These are phyloP conservation scores for Starmerella apicola DNA, from an alignment of 805 yeast species.

Conservation along the genomic window DNA sequence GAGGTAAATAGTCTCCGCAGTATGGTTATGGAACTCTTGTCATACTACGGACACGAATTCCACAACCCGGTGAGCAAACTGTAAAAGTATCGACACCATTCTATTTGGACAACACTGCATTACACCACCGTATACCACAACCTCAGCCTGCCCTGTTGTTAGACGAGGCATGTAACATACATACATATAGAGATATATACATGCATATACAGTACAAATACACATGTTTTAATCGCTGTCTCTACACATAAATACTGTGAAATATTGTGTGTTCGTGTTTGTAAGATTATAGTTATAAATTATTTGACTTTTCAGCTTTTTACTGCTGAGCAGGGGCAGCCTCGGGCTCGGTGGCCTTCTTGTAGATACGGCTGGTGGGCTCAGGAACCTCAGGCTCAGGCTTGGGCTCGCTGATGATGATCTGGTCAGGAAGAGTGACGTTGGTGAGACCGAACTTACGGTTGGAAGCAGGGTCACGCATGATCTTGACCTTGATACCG, in stretches of 20 bases:
- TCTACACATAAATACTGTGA: too few relatives aligned
- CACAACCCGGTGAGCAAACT: conserved; percentile 44
- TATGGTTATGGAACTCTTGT: conserved; percentile 50
- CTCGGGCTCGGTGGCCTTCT: conserved; percentile 2
- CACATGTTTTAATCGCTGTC: too few relatives aligned
- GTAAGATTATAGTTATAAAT: conserved; percentile 1
- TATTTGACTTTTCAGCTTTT: neutral
- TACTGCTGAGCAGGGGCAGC: conserved; percentile 11
- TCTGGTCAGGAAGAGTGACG: conserved; percentile 82
- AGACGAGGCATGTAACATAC: too few relatives aligned
- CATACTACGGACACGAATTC: conserved; percentile 66
- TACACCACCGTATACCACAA: too few relatives aligned
- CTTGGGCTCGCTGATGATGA: conserved; percentile 85
- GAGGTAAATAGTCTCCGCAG: conserved; percentile 49
- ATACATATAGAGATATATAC: neutral
- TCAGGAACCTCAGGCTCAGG: conserved; percentile 51
- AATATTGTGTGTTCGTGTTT: too few relatives aligned
- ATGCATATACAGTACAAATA: too few relatives aligned
- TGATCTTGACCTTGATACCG: conserved; percentile 98
- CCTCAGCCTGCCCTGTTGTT: too few relatives aligned
- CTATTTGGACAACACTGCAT: too few relatives aligned
- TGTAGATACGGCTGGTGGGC: conserved; percentile 74
- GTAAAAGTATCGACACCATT: too few relatives aligned
- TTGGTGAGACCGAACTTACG: conserved; percentile 30
- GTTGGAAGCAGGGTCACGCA: conserved; percentile 79